A percentile compares a stretch with the other conserved stretches of the same genome.
Evolutionary conservation across 805 yeast species (phyloP).

Genomic region (Teunomyces barrocoloradensis): DNA sequence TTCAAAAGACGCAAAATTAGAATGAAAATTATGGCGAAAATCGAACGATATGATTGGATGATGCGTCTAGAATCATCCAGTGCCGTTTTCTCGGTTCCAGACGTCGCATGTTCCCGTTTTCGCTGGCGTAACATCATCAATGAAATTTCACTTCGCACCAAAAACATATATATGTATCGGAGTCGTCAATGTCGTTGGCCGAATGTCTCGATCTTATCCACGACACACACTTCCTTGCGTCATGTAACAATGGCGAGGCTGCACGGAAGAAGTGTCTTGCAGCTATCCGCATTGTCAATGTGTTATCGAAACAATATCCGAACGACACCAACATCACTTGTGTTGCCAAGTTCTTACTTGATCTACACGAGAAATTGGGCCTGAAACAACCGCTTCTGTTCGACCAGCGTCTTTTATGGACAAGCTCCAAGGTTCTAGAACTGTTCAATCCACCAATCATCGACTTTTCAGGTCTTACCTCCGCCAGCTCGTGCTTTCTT

Average conservation of each 20-base stretch:
- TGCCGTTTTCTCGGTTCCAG: too few relatives aligned
- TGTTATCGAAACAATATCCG: not conserved
- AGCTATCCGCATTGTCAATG: not conserved
- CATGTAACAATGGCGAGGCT: not conserved
- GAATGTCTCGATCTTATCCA: constrained; percentile 1
- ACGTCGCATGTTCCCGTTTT: not conserved
- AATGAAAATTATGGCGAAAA: constrained; percentile 14
- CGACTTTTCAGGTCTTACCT: constrained; percentile 9
- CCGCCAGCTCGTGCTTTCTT: not conserved
- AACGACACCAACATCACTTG: not conserved
- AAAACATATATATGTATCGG: too few relatives aligned
- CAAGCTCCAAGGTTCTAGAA: constrained; percentile 19
- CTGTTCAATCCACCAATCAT: constrained; percentile 21
- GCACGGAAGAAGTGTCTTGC: constrained; percentile 1
- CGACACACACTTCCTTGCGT: not conserved
- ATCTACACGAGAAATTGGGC: not conserved
- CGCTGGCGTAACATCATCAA: not conserved
- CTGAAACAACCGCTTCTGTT: constrained; percentile 2
- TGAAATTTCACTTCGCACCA: not conserved
- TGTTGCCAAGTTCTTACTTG: not conserved
- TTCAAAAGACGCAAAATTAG: constrained; percentile 54
- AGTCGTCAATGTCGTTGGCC: constrained; percentile 1
- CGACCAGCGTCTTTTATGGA: constrained; percentile 24
- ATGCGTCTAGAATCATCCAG: not conserved
- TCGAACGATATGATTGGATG: not conserved